Conservation (phyloP, 1,284 basidiomycete genomes). For the Moesziomyces parantarcticus region DNA sequence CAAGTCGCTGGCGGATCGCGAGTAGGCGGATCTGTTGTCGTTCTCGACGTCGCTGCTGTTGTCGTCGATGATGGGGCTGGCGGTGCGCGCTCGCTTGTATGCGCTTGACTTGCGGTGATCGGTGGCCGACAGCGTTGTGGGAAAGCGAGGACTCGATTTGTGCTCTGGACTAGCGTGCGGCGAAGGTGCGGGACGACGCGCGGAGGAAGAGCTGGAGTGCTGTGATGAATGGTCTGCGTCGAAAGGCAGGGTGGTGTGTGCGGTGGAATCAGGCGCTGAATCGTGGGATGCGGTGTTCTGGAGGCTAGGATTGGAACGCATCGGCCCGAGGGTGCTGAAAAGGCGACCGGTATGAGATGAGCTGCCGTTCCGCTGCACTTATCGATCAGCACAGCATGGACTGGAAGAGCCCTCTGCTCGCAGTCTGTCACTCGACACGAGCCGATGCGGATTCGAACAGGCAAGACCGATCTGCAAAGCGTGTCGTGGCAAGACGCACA, state of each 20-base stretch:
- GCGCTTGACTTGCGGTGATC: constrained; percentile 12
- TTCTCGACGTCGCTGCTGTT: constrained; percentile 47
- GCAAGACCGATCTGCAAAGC: no score
- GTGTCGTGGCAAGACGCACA: no score
- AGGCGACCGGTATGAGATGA: constrained; percentile 1
- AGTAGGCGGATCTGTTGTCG: constrained; percentile 26
- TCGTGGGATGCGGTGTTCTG: constrained; percentile 11
- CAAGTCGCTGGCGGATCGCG: constrained; percentile 34
- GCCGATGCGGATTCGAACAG: no score
- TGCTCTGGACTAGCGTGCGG: constrained; percentile 28
- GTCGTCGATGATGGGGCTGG: constrained; percentile 51
- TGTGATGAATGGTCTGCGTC: neutral
- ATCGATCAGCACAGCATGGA: neutral
- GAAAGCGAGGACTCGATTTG: constrained; percentile 18
- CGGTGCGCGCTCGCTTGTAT: constrained; percentile 45
- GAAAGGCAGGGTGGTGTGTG: neutral
- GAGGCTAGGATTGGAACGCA: constrained; percentile 19
- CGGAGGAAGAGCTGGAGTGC: neutral
- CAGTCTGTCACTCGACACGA: no score
- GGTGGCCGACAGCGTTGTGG: constrained; percentile 5
- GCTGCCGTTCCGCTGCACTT: constrained; percentile 1
- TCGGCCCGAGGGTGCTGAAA: constrained; percentile 16
- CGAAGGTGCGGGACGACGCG: constrained; percentile 27
- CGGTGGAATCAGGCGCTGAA: neutral
- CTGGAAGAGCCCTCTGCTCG: no score